These are phyloP conservation scores for Gaertneriomyces sp. DNA, from an alignment of 192 early-diverging fungal species.

Conservation along the genomic window DNA sequence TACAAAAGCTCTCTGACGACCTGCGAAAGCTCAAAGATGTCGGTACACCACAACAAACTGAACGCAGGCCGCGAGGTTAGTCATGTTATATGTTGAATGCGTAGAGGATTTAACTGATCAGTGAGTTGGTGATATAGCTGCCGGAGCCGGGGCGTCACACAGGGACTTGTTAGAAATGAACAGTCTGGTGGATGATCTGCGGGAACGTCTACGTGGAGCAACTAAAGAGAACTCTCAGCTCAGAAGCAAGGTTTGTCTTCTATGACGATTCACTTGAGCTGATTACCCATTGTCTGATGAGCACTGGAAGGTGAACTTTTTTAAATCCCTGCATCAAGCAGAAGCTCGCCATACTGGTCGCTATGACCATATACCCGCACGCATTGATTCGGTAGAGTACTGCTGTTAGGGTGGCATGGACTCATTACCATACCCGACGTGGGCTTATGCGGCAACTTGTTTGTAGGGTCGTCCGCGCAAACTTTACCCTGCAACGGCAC, in stretches of 20 bases:
- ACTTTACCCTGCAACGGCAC: constrained; percentile 14
- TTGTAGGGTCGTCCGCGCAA: constrained; percentile 2
- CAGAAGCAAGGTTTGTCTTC: constrained; percentile 35
- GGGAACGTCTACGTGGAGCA: constrained; percentile 33
- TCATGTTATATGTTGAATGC: too few species aligned
- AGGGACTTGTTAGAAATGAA: constrained; percentile 35
- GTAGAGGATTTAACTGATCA: neutral
- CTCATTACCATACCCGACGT: too few species aligned
- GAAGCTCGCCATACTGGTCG: constrained; percentile 43
- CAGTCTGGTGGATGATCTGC: constrained; percentile 35
- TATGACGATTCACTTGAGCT: neutral
- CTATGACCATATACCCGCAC: constrained; percentile 55
- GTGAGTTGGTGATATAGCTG: neutral
- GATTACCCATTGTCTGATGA: neutral
- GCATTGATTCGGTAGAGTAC: constrained; percentile 36
- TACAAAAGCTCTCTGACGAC: constrained; percentile 45
- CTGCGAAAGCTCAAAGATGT: constrained; percentile 20
- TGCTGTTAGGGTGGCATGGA: too few species aligned
- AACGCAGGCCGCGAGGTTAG: too few species aligned
- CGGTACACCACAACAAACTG: too few species aligned
- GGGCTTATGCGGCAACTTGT: neutral
- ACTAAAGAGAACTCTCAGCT: constrained; percentile 41
- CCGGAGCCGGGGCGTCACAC: neutral
- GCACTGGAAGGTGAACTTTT: constrained; percentile 39
- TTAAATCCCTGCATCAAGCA: constrained; percentile 51